Conservation (phyloP, 2,329 filamentous ascomycete genomes). For the Sclerotinia spermophila region DNA sequence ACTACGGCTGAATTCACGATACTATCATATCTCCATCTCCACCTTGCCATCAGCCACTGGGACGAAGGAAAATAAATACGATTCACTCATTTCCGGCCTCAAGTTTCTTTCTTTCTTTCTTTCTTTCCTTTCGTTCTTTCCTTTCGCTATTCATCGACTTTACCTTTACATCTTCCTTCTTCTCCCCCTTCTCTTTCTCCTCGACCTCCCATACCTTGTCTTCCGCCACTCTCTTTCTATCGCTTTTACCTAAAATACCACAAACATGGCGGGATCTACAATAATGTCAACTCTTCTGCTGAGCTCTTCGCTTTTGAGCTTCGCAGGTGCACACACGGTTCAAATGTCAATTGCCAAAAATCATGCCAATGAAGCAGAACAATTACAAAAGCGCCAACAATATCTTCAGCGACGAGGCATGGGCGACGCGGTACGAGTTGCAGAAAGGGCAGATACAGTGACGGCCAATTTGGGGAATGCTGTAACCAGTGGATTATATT, state of each 20-base stretch:
- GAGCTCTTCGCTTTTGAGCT: slow-evolving; percentile 15
- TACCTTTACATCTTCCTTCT: background rate
- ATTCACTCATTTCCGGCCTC: background rate
- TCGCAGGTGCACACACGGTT: slow-evolving; percentile 15
- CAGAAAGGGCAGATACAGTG: slow-evolving; percentile 25
- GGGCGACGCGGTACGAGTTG: slow-evolving; percentile 11
- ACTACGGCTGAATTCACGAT: background rate
- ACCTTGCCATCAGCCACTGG: slow-evolving; percentile 5
- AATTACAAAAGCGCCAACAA: slow-evolving; percentile 26
- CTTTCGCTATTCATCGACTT: background rate
- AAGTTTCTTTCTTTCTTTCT: background rate
- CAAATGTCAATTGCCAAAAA: slow-evolving; percentile 30
- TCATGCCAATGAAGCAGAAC: slow-evolving; percentile 24
- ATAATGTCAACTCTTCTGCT: slow-evolving; percentile 2
- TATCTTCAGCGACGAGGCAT: slow-evolving; percentile 14
- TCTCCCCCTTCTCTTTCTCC: background rate
- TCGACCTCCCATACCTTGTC: background rate
- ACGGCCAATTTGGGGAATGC: slow-evolving; percentile 43
- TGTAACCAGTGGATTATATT: slow-evolving; percentile 47
- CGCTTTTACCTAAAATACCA: background rate
- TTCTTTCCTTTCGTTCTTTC: background rate
- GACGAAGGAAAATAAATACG: background rate
- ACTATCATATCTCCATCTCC: background rate
- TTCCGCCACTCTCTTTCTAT: background rate
- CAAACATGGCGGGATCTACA: slow-evolving; percentile 12